These are phyloP conservation scores for Melastoma candidum DNA, from an alignment of 441 rosid genomes.

Conservation along the genomic window DNA sequence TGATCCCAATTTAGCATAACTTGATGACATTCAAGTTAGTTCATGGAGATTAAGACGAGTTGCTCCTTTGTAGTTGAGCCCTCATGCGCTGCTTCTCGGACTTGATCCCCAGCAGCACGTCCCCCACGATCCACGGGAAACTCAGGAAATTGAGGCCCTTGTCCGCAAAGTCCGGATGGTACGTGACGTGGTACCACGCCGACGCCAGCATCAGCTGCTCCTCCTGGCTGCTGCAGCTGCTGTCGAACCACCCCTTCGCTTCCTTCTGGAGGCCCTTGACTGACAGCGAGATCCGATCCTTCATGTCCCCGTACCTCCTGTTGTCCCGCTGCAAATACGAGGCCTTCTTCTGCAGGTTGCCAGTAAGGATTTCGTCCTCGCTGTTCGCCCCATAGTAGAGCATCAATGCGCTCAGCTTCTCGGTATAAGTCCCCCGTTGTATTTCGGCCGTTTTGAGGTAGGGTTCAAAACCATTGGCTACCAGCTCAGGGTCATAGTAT, in stretches of 20 bases:
- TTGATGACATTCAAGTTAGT: too few relatives aligned
- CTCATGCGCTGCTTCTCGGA: slow-evolving; percentile 26
- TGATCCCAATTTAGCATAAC: too few relatives aligned
- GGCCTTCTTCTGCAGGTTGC: slow-evolving; percentile 49
- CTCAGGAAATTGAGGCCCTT: slow-evolving; percentile 45
- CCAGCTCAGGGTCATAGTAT: slow-evolving; percentile 54
- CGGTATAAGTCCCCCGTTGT: slow-evolving; percentile 50
- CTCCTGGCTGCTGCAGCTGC: slow-evolving; percentile 24
- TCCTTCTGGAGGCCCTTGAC: slow-evolving; percentile 50
- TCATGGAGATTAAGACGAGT: too few relatives aligned
- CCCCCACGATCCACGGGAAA: slow-evolving; percentile 78
- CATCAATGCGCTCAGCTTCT: slow-evolving; percentile 58
- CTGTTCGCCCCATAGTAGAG: slow-evolving; percentile 43
- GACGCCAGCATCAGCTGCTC: slow-evolving; percentile 48
- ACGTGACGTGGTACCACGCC: slow-evolving; percentile 81
- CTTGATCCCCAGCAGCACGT: slow-evolving; percentile 47
- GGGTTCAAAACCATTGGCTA: slow-evolving; percentile 51
- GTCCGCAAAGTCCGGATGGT: slow-evolving; percentile 33
- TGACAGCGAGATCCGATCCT: slow-evolving; percentile 55
- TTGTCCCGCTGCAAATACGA: slow-evolving; percentile 64
- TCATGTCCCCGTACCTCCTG: slow-evolving; percentile 64
- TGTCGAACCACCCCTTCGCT: slow-evolving; percentile 64
- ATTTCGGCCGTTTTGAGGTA: slow-evolving; percentile 36
- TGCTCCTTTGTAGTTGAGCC: background rate
- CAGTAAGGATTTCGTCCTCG: slow-evolving; percentile 89